Evolutionary conservation across 2,329 filamentous ascomycete species (phyloP), one percentile per base, ranked within the genome.

Genomic region (Neonectria magnoliae): DNA sequence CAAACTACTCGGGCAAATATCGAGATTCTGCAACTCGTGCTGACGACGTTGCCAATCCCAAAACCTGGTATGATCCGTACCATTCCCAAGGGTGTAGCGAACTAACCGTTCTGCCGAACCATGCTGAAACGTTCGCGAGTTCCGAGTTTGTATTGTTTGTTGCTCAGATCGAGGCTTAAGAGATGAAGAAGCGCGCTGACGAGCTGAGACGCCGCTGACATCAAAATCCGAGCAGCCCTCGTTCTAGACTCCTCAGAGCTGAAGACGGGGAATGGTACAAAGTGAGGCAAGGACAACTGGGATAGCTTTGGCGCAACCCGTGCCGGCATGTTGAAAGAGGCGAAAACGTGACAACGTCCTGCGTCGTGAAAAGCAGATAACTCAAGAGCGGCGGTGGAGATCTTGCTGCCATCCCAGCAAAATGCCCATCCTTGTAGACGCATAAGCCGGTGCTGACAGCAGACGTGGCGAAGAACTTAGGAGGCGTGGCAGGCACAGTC

Each of bases 361-460:
- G 57, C 2, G 68, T 62, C 5, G 70, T 66, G 27, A 73, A 73
- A 16, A 73, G 42, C 0, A 67, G 64, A 41, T 73, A 73, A 29
- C 70, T 71, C 11, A 71, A 45, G 4, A 73, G 48, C 5, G 71
- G 71, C 1, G 70, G 68, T 2, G 71, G 56, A 5, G 60, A 60
- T 9, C 64, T 60, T 20, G 67, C 69, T 5, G 65, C 63, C 42
- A 18, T 48, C 11, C 52, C 10, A 0, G 71, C 67, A 48, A 68
- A 72, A 47, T 73, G 68, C 3, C 68, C 71, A 31, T 73, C 71
- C 51, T 73, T 72, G 50, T 70, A 71, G 47, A 72, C 71, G 22
- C 65, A 68, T 18, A 72, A 52, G 1, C 62, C 64, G 2, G 70
- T 72, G 57, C 68, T 72, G 44, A 72, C 64, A 2, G 68, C 48